Evolutionary conservation across 1,284 basidiomycete genomes (phyloP), one percentile per base, ranked within the genome.

Genomic region (Pterulicium gracile): DNA sequence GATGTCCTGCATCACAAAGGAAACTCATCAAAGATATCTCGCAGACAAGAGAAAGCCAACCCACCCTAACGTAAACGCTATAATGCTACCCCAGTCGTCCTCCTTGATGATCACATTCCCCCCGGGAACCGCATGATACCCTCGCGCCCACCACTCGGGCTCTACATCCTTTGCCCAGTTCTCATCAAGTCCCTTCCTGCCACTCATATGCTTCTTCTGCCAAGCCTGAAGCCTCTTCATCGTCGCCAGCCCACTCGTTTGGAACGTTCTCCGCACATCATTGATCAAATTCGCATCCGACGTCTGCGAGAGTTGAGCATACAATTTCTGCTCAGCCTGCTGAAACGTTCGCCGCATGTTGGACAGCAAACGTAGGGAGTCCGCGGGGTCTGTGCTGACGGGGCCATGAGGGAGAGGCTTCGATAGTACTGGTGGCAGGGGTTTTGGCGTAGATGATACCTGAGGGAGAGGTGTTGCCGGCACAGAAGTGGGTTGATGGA

Each of bases 51-150:
- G 15, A 39, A n/a, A n/a, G n/a, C n/a, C 10, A 24, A 55, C 62
- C 20, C 50, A 79, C 79, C 80, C 79, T 42, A 85, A 61, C 2
- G 81, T 82, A 60, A 79, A 83, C 2, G 82, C 77, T 51, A 85
- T 85, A 43, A 86, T 77, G 55, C 80, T 84, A 1, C 81, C 81
- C 79, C 77, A 81, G 58, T 84, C 81, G 51, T 75, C 69, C 54
- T 88, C 84, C 44, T 74, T 60, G 4, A 88, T 70, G 45, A 88
- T 68, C 2, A 87, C 68, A 52, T 75, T 77, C 5, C 79, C 74
- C 2, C 79, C 77, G 13, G 84, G 83, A 14, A 83, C 64, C 24
- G 73, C 75, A 63, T 88, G 79, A 52, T 69, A 77, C 4, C 69
- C 69, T 15, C 61, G 63, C n/a, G 60, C 60, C 74, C 75, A 80